Evolutionary conservation across 495 filamentous ascomycete species (phyloP).

Genomic region (Hypoxylon cercidicola): DNA sequence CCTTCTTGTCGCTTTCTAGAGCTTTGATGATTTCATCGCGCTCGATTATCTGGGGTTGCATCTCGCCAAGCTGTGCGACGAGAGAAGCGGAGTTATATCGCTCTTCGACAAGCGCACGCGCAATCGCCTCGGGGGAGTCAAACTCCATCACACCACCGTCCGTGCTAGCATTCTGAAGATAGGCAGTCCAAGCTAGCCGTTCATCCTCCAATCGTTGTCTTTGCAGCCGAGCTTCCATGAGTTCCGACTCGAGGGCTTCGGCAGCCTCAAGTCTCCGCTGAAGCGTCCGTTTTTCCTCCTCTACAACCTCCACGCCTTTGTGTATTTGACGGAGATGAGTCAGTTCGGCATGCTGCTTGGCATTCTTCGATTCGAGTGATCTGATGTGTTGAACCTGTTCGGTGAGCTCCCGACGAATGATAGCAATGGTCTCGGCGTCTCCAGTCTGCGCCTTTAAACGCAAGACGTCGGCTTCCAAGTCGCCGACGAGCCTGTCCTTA

Average conservation of each 20-base stretch:
- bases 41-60: conserved; percentile 81
- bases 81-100: conserved; percentile 80
- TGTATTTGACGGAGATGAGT: conserved; percentile 80
- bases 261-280: conserved; percentile 80
- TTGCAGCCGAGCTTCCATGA: conserved; percentile 81
- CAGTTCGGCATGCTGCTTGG: conserved; percentile 83
- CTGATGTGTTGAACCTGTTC: conserved; percentile 92
- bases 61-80: conserved; percentile 76
- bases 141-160: conserved; percentile 72
- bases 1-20: conserved; percentile 74
- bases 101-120: conserved; percentile 82
- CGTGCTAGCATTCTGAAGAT: conserved; percentile 74
- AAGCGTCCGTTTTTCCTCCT: conserved; percentile 91
- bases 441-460: conserved; percentile 83
- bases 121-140: conserved; percentile 87
- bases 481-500: conserved; percentile 73
- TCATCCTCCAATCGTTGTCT: conserved; percentile 91
- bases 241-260: conserved; percentile 76
- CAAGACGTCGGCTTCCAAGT: conserved; percentile 84
- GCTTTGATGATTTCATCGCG: conserved; percentile 80
- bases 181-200: conserved; percentile 83
- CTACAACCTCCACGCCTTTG: conserved; percentile 90
- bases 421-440: conserved; percentile 81
- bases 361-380: conserved; percentile 78
- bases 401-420: conserved; percentile 83